Conservation (phyloP, 257 asterid species). For the Hygrophila difformis region DNA sequence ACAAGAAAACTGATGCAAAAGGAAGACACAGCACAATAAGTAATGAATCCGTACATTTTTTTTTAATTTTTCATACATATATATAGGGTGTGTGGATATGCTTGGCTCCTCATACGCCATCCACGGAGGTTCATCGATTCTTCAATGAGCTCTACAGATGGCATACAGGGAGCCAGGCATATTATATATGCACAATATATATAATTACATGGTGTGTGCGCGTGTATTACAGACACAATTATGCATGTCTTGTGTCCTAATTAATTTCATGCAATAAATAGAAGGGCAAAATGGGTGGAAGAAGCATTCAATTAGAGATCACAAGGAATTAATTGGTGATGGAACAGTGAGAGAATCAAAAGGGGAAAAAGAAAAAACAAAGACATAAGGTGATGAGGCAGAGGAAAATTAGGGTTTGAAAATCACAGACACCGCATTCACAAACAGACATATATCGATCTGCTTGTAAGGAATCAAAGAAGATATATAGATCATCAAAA, state of each 20-base stretch:
- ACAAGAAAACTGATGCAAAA: background rate
- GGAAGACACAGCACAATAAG: background rate
- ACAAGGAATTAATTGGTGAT: slow-evolving; percentile 15
- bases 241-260: background rate
- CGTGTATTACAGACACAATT: background rate
- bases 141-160: slow-evolving; percentile 78
- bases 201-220: background rate
- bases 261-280: slow-evolving; percentile 11
- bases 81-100: slow-evolving; percentile 40
- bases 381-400: slow-evolving; percentile 2
- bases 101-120: slow-evolving; percentile 99
- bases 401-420: background rate
- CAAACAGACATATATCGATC: too few relatives aligned
- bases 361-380: background rate
- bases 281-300: too few relatives aligned
- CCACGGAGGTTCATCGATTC: slow-evolving; percentile 64
- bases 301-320: background rate
- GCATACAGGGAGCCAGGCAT: slow-evolving; percentile 99
- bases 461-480: too few relatives aligned
- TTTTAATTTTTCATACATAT: too few relatives aligned
- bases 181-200: slow-evolving; percentile 11
- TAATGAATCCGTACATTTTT: too few relatives aligned
- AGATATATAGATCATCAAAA: too few relatives aligned
- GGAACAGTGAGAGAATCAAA: slow-evolving; percentile 12
- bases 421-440: too few relatives aligned